Percentiles rank a stretch among this genome's conserved stretches.
phyloP scores from a whole-genome alignment of 202 grass and related monocot species.

The Tripidium arundinaceum region DNA sequence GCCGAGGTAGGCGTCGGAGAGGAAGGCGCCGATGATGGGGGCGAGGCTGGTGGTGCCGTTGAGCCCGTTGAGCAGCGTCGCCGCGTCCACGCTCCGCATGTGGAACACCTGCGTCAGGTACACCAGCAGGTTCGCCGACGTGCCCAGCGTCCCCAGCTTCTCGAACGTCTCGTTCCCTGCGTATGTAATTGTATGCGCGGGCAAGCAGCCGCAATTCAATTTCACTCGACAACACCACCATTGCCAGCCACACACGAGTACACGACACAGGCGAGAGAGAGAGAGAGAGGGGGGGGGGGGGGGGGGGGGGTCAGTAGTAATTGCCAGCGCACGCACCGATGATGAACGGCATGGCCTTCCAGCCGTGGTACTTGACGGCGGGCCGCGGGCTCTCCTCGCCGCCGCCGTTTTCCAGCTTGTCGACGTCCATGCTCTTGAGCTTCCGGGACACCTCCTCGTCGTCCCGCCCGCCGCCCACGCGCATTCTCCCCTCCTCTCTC shows the following conservation, averaged over 20 bases:
- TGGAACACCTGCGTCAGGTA: constrained; percentile 93
- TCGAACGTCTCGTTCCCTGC: constrained; percentile 97
- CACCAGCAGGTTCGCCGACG: constrained; percentile 80
- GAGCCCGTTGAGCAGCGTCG: constrained; percentile 64
- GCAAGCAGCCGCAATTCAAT: background rate
- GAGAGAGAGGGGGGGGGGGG: too few species aligned
- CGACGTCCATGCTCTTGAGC: constrained; percentile 58
- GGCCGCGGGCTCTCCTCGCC: constrained; percentile 29
- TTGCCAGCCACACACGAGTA: background rate
- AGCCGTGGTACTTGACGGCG: constrained; percentile 62
- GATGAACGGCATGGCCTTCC: constrained; percentile 91
- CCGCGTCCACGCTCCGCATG: constrained; percentile 66
- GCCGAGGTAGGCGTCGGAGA: constrained; percentile 84
- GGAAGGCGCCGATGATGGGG: constrained; percentile 85
- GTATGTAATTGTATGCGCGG: too few species aligned
- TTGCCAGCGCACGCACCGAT: constrained; percentile 38
- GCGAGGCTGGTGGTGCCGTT: constrained; percentile 78
- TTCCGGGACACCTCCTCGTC: constrained; percentile 45
- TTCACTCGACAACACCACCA: background rate
- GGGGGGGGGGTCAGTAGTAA: background rate
- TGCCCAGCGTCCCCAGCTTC: constrained; percentile 79
- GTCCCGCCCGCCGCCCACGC: constrained; percentile 28
- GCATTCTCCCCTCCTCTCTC: constrained; percentile 17
- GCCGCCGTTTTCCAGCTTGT: constrained; percentile 53
- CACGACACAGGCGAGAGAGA: background rate